phyloP scores from a whole-genome alignment of 371 early-diverging fungal species.

The Mucor sp. region DNA sequence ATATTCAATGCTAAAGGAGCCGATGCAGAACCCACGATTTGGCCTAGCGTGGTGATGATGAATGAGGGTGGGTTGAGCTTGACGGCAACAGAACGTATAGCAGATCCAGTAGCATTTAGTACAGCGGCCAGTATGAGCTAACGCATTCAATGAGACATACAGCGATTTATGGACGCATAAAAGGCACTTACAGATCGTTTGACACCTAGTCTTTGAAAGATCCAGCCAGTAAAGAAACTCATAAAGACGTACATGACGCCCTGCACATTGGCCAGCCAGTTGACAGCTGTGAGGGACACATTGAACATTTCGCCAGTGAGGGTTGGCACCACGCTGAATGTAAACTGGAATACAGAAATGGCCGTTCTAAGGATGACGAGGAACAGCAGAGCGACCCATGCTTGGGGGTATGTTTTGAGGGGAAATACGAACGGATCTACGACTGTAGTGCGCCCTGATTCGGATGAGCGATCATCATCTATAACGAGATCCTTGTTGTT shows the following conservation, averaged over 20 bases:
- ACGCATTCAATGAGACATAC: background rate
- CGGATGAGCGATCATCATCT: slow-evolving; percentile 8
- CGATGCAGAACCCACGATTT: slow-evolving; percentile 57
- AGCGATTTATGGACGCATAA: background rate
- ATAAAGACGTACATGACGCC: slow-evolving; percentile 37
- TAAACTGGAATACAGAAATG: slow-evolving; percentile 41
- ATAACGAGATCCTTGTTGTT: background rate
- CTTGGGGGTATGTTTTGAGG: slow-evolving; percentile 40
- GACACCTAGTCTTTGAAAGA: slow-evolving; percentile 41
- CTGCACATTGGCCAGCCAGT: slow-evolving; percentile 46
- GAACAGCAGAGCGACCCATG: slow-evolving; percentile 38
- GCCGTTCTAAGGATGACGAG: slow-evolving; percentile 36
- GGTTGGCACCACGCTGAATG: slow-evolving; percentile 37
- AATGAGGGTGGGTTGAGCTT: slow-evolving; percentile 34
- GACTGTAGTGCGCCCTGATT: slow-evolving; percentile 12
- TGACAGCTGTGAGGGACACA: slow-evolving; percentile 35
- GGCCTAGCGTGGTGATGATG: slow-evolving; percentile 56
- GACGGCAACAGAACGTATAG: slow-evolving; percentile 51
- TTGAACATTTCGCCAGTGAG: slow-evolving; percentile 27
- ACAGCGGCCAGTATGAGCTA: slow-evolving; percentile 54
- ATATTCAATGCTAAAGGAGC: slow-evolving; percentile 65
- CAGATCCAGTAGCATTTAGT: slow-evolving; percentile 48
- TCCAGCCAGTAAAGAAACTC: slow-evolving; percentile 40
- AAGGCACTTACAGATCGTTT: slow-evolving; percentile 30
- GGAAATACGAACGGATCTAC: slow-evolving; percentile 10